Evolutionary conservation across 768 basidiomycete genomes (phyloP), one percentile per base, ranked within the genome.

Genomic region (Phanerochaete sordida): DNA sequence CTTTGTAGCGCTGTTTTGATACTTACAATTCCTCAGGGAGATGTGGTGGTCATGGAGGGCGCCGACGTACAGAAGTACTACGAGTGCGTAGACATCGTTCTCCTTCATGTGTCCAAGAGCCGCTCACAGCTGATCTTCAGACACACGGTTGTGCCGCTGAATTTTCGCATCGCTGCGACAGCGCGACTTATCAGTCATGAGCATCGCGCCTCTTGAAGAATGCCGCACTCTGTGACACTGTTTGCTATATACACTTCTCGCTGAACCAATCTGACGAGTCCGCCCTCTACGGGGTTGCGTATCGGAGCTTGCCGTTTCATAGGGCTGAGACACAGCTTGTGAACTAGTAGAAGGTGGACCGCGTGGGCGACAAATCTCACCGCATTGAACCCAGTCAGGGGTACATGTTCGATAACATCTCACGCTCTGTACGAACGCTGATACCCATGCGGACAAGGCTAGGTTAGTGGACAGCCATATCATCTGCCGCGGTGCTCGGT

Each of bases 161-260:
- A 87, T 67, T 88, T 91, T 70, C 82, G 90, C 2, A 88, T 92
- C 63, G 90, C 89, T 28, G 90, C 90, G 2, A 92, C 90, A 13
- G 90, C 90, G 43, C 82, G 90, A 45, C 79, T 72, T 59, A 91
- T 92, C 65, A 74, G 75, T 59, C 68, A 73, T 56, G 66, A 65
- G 5, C 65, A 70, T 45, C 60, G 65, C 24, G 44, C 24, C 24
- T 2, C 16, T 21, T 51, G 30, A 51, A 23, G 28, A 3, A 33
- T 30, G 15, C 30, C 50, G 7, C n/a, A 16, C n/a, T 33, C 33
- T 31, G 28, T 23, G 23, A 33, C 19, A 21, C 33, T 51, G 11
- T 51, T n/a, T 30, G 4, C 33, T n/a, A 28, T 33, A 21, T n/a
- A 51, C 50, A 31, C 19, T 26, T 49, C 11, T n/a, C 26, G 23